Evolutionary conservation across 2,329 filamentous ascomycete genomes (phyloP), one percentile per base, ranked within the genome.

Genomic region (Sporothrix curviconia): DNA sequence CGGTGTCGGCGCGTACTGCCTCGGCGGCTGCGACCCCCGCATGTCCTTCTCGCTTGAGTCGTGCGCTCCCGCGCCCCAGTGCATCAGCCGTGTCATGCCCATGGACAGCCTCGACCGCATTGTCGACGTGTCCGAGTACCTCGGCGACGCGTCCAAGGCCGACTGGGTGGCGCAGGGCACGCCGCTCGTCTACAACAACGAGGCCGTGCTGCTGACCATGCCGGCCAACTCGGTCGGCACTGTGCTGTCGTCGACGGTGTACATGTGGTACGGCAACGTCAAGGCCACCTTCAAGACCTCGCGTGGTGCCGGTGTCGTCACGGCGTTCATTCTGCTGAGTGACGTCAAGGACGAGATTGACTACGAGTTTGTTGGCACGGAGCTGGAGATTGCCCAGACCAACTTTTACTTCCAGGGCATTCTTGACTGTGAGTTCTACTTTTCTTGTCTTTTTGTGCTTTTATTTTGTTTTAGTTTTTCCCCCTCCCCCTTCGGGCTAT

Each of bases 291-390:
- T 97, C 71, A 94, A 90, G 78, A 92, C 91, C 0, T 87, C 86
- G 63, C 85, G 89, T 67, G 92, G 91, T 58, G 75, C 78, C 46
- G 94, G 94, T 78, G 94, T 99, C 22, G 88, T 99, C n/a, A 95
- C 91, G 2, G 92, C 91, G 30, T 99, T 99, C 70, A 99, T 99
- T 70, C 78, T 97, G 68, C 84, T 96, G 72, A 92, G 89, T 36
- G 92, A 97, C 67, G 88, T 95, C 68, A 95, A 96, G 79, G 94
- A 99, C 68, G 94, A 99, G 74, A 96, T 99, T 67, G 94, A 99
- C 75, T 97, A 90, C 70, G 94, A 99, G 72, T 97, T 88, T 70
- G 82, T 99, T 56, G 94, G 94, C 63, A 81, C 81, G 44, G 89
- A 96, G 67, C 77, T 95, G 61, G 68, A 77, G 47, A 82, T 80